Base-by-base conservation (phyloP, 2,329 filamentous ascomycete genomes). In the Gnomoniopsis sp. region DNA sequence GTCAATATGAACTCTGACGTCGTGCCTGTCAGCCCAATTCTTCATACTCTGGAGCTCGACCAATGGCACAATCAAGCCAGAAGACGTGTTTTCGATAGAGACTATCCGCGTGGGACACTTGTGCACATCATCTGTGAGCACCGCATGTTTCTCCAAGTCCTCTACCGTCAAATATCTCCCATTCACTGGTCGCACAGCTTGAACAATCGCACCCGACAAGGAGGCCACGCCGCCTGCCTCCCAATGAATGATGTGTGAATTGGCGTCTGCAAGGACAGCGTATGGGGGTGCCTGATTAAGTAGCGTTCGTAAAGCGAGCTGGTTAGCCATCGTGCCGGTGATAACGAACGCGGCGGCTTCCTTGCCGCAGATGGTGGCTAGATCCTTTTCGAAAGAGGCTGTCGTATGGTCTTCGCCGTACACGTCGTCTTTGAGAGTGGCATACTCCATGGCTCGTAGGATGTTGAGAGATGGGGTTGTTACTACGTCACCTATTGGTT, bases 301-400 rank as follows among this genome's bases (percentile, higher is more conserved):
- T 65, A 91, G 86, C 1, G 88, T 80, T 34, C 89, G 87, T 41
- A 93, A 78, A 1, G 87, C 84, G 44, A 93, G 78, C 68, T 93
- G 89, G 73, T 93, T 93, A 38, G 88, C 89, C 89, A 93, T 92
- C 1, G 89, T 93, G 4, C 90, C 90, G 0, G 87, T 89, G 64
- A 91, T 79, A 47, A 93, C 89, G 59, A 93, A 84, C 1, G 92
- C 75, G 0, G 80, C 86, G 41, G 82, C 82, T 66, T 88, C 83
- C 66, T 91, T 88, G 61, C 81, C 80, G 2, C 88, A 84, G 2
- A 90, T 78, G 7, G 79, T 70, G 19, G 88, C 87, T 47, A 92
- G 77, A 68, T 86, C 84, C 47, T 78, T 69, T 70, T 93, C 87
- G 50, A 93, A 82, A 34, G 78, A 75, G 57, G 80, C 83, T 11